Evolutionary conservation across 2,329 filamentous ascomycete genomes (phyloP), one percentile per base, ranked within the genome.

Genomic region (Huntiella abstrusa): DNA sequence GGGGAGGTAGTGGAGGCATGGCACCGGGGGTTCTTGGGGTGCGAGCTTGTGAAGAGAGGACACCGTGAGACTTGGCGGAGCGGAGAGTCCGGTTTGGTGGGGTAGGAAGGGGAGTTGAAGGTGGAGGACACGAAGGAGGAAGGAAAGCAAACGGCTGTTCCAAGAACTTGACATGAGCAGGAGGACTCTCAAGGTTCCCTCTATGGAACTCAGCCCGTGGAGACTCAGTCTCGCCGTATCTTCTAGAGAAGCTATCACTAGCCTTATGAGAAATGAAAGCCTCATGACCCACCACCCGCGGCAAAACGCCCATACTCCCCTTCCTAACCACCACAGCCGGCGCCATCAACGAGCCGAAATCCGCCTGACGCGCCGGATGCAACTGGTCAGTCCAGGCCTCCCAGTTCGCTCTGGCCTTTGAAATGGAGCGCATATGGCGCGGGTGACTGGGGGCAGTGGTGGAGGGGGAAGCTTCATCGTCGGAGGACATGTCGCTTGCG

Each of bases 401-500:
- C 22, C 22, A 28, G 22, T 28, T 28, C 8, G 22, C 22, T 28
- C 22, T 28, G 22, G 22, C 22, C 22, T 28, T 28, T 28, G 22
- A 28, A 8, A 28, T 28, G 2, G 22, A 28, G 22, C 22, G 22
- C 22, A 28, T 28, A 8, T 28, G 22, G 6, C 22, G 22, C 22
- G 22, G 22, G 6, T 28, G 4, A 28, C 6, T 28, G 5, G 22
- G 15, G 4, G 61, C 60, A 32, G 67, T 62, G 15, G 61, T 55
- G 47, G 67, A 64, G 51, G 69, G 66, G 49, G 68, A 64, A 47
- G 64, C 63, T 52, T 72, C 68, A 37, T 71, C 69, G 15, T 73
- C 69, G 59, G 38, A 52, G 4, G 69, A 73, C 13, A 58, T 55
- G 44, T 73, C 70, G 52, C 70, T 68, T 5, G 61, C 60, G 4